Evolutionary conservation across 2,329 filamentous ascomycete genomes (phyloP).

Genomic region (Aspergillus ustus): DNA sequence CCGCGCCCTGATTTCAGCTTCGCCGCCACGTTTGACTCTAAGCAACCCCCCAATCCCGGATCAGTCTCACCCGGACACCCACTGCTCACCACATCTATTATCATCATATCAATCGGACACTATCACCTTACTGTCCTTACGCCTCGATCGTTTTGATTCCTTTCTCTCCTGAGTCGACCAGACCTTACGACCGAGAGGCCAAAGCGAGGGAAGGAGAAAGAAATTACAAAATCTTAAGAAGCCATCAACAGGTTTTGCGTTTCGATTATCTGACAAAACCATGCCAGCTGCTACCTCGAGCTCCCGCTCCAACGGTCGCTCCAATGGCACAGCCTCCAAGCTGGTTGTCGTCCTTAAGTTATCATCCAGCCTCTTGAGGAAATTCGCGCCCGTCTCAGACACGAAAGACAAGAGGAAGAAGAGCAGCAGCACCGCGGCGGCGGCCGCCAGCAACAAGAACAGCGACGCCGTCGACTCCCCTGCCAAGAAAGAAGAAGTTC

Average conservation of each 20-base stretch:
- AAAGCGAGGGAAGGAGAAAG: constrained; percentile 1
- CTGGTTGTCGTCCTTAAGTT: constrained; percentile 46
- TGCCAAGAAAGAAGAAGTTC: constrained; percentile 32
- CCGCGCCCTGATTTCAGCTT: constrained; percentile 38
- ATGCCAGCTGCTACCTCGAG: constrained; percentile 33
- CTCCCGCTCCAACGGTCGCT: constrained; percentile 42
- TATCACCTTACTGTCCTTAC: constrained; percentile 16
- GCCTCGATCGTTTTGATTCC: not conserved
- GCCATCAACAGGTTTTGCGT: not conserved
- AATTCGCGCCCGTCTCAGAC: constrained; percentile 36
- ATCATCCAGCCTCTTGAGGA: constrained; percentile 40
- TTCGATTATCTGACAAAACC: constrained; percentile 12
- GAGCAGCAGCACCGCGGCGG: constrained; percentile 9
- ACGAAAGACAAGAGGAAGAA: constrained; percentile 28
- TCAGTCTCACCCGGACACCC: constrained; percentile 17
- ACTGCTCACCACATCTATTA: constrained; percentile 31
- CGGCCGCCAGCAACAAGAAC: constrained; percentile 15
- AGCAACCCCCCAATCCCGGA: constrained; percentile 17
- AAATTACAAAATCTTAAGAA: constrained; percentile 7
- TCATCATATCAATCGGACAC: constrained; percentile 16
- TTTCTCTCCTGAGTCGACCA: not conserved
- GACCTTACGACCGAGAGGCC: constrained; percentile 9
- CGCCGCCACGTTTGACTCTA: constrained; percentile 27
- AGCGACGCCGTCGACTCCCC: constrained; percentile 25
- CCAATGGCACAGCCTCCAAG: constrained; percentile 38